Evolutionary conservation across 768 basidiomycete genomes (phyloP).

Genomic region (Hygrocybe coccinea): DNA sequence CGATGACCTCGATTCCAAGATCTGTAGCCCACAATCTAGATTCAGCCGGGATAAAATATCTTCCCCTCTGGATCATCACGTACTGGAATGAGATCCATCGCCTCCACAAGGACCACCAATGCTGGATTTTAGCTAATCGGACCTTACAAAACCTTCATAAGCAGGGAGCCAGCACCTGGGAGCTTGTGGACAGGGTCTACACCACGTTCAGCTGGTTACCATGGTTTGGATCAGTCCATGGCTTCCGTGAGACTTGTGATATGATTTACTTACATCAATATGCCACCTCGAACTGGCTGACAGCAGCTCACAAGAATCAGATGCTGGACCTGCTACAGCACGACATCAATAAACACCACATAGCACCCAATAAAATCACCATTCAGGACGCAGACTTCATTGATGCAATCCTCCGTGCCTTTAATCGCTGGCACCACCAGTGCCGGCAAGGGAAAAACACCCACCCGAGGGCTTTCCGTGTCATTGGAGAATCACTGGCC

Average conservation of each 20-base stretch:
- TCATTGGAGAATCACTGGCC: not conserved
- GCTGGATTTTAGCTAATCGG: slow-evolving; percentile 1
- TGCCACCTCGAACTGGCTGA: slow-evolving; percentile 17
- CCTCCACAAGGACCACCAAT: not conserved
- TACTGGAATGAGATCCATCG: not conserved
- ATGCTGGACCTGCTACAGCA: slow-evolving; percentile 17
- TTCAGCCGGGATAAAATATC: not conserved
- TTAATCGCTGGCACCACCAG: not conserved
- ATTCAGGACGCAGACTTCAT: slow-evolving; percentile 8
- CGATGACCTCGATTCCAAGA: not conserved
- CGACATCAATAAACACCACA: slow-evolving; percentile 8
- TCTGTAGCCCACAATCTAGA: not conserved
- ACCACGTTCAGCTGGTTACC: slow-evolving; percentile 6
- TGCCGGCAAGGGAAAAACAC: not conserved
- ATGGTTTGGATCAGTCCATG: slow-evolving; percentile 15
- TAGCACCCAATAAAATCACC: not conserved
- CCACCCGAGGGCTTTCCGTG: not conserved
- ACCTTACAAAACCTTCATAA: not conserved
- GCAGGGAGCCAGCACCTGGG: not conserved
- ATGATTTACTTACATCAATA: slow-evolving; percentile 13
- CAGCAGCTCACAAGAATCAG: slow-evolving; percentile 17
- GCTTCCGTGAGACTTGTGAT: slow-evolving; percentile 8
- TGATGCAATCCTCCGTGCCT: not conserved
- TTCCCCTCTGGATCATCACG: not conserved
- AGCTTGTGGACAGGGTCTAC: not conserved